Base-by-base conservation (phyloP, 441 rosid genomes). In the Rhodomyrtus psidioides region DNA sequence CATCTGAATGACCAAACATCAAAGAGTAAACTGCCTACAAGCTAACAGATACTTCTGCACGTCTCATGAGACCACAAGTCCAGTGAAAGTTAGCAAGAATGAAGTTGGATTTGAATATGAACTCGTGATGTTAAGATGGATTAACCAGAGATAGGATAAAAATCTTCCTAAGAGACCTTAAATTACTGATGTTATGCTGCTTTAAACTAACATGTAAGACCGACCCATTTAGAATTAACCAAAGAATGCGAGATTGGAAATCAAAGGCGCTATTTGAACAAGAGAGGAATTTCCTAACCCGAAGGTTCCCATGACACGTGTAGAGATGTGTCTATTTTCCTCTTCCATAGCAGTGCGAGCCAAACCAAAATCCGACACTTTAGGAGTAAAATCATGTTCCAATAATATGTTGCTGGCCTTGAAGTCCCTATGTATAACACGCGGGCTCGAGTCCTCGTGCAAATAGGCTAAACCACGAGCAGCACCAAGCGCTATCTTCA, bases 291-390 rank as follows among this genome's bases (percentile, higher is more conserved):
- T 74, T 70, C 86, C 59, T 90, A 19, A 96, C 99, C 99, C 99
- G 82, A 97, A 97, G 51, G 99, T 97, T 87, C 99, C 99, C 99
- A 97, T 96, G 59, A 97, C 98, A n/a, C 98, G 98, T 1, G 99
- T 97, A 16, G 99, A 97, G 88, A 97, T 96, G 90, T 96, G 98
- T 86, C 91, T 90, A 87, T 90, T 94, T 85, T 94, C 95, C 95
- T 94, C 99, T 46, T 97, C 99, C 88, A 96, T 83, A 74, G 99
- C 99, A 7, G 94, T 93, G 85, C 99, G 91, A 88, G 99, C 99
- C 88, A 97, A 91, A 88, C 99, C 99, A 86, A 97, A 97, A 89
- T 97, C 99, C 0, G 99, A 94, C 23, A 96, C 98, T 91, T 97
- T 97, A 85, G 99, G 97, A 0, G 96, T 96, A 89, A 95, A 96